phyloP scores from a whole-genome alignment of 495 filamentous ascomycete species.

The Cercophora sp. region DNA sequence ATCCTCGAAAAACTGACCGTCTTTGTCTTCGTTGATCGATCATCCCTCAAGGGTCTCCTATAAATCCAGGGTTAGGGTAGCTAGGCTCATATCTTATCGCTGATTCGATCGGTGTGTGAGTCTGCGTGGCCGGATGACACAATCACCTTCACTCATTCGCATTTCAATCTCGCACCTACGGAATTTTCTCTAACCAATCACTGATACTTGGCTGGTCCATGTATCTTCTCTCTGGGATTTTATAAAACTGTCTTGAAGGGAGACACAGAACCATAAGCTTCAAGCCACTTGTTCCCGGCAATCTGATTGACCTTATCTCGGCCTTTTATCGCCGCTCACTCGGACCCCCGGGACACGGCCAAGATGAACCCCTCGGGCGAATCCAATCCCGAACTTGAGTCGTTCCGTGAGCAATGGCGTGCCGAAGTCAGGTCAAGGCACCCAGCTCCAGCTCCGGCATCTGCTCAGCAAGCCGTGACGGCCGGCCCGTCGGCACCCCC shows the following conservation, averaged over 20 bases:
- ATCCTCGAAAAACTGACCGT: too few species aligned
- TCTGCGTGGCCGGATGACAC: slow-evolving; percentile 24
- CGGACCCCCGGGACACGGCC: background rate
- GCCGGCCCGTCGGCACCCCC: background rate
- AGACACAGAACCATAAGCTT: too few species aligned
- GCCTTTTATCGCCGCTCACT: background rate
- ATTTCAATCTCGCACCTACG: too few species aligned
- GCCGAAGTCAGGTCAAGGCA: slow-evolving; percentile 31
- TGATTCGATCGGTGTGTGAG: background rate
- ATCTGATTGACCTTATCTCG: too few species aligned
- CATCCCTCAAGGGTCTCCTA: background rate
- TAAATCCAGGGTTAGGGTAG: background rate
- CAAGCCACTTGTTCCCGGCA: too few species aligned
- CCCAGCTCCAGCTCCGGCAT: background rate
- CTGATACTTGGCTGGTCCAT: too few species aligned
- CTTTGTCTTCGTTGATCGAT: background rate
- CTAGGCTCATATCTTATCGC: background rate
- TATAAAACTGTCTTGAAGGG: too few species aligned
- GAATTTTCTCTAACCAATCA: too few species aligned
- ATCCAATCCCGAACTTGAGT: slow-evolving; percentile 35
- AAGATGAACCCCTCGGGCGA: slow-evolving; percentile 29
- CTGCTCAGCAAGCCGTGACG: background rate
- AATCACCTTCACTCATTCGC: slow-evolving; percentile 1
- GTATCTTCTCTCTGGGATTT: too few species aligned
- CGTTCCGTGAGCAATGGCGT: slow-evolving; percentile 37